A percentile compares a stretch with the other conserved stretches of the same genome.
These are phyloP conservation scores for Salix purpurea DNA, from an alignment of 345 rosid genomes.

Conservation along the genomic window DNA sequence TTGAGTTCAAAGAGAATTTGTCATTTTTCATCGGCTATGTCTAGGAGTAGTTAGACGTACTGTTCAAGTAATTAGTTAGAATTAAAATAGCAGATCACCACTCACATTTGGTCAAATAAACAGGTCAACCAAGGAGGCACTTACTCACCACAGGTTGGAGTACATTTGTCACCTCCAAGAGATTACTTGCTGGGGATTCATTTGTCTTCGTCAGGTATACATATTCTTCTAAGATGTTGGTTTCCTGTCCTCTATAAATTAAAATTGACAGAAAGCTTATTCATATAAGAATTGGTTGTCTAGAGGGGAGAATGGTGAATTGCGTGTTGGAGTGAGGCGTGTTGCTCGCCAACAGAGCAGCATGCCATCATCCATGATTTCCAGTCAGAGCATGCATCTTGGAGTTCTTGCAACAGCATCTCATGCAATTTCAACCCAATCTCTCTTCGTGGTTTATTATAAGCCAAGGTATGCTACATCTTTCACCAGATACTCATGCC, in stretches of 20 bases:
- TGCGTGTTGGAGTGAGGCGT: constrained; percentile 82
- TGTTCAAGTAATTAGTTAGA: not conserved
- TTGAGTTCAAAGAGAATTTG: not conserved
- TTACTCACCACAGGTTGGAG: constrained; percentile 97
- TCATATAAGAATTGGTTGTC: not conserved
- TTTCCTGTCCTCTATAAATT: not conserved
- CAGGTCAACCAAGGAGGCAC: constrained; percentile 96
- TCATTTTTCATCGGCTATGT: not conserved
- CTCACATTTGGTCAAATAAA: not conserved
- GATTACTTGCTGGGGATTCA: constrained; percentile 83
- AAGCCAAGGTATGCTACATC: constrained; percentile 63
- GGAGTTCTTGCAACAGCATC: constrained; percentile 97
- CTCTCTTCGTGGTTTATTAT: constrained; percentile 76
- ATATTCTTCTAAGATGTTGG: not conserved
- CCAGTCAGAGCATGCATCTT: constrained; percentile 92
- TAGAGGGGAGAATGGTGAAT: constrained; percentile 70
- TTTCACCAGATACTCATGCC: not conserved
- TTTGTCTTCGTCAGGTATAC: constrained; percentile 81
- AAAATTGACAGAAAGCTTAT: not conserved
- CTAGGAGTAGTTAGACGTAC: not conserved
- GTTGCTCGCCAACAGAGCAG: constrained; percentile 60
- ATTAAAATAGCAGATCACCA: not conserved
- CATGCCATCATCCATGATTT: constrained; percentile 88
- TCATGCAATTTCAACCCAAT: constrained; percentile 67
- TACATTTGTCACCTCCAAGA: constrained; percentile 86